A percentile compares a stretch with the other conserved stretches of the same genome.
These are phyloP conservation scores for Peronospora belbahrii DNA, from an alignment of 352 stramenopile species.

Conservation along the genomic window DNA sequence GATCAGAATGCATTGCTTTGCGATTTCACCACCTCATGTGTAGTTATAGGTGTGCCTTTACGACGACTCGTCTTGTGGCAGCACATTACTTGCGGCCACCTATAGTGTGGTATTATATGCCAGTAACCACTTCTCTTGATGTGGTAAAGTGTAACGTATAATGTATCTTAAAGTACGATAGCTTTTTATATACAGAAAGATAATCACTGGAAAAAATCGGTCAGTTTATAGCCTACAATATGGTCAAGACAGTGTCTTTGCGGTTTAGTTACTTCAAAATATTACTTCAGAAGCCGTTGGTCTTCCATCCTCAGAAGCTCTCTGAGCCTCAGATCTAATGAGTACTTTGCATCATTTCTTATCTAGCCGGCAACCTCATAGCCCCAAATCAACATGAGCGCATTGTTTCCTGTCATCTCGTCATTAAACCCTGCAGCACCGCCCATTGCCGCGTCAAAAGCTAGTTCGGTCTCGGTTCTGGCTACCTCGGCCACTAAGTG, in stretches of 20 bases:
- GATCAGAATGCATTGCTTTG: no score
- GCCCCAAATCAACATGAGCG: constrained; percentile 38
- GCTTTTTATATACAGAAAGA: no score
- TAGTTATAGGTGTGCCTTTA: no score
- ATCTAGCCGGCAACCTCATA: constrained; percentile 47
- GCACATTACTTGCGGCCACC: no score
- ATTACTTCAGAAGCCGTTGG: constrained; percentile 10
- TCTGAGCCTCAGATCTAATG: constrained; percentile 16
- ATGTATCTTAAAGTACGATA: constrained; percentile 83
- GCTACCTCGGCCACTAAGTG: constrained; percentile 77
- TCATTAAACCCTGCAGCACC: constrained; percentile 52
- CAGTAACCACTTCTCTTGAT: constrained; percentile 92
- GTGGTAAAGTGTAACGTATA: constrained; percentile 95
- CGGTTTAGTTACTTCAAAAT: constrained; percentile 1
- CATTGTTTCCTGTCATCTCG: constrained; percentile 75
- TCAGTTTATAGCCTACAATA: no score
- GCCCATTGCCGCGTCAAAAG: constrained; percentile 28
- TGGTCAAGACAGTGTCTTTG: no score
- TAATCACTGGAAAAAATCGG: no score
- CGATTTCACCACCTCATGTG: no score
- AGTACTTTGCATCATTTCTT: constrained; percentile 50
- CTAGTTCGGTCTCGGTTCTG: constrained; percentile 34
- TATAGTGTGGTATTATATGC: no score
- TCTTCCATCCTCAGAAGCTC: constrained; percentile 15
- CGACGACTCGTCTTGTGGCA: no score